phyloP scores from a whole-genome alignment of 257 asterid genomes.

The Parsonsia alboflavescens region DNA sequence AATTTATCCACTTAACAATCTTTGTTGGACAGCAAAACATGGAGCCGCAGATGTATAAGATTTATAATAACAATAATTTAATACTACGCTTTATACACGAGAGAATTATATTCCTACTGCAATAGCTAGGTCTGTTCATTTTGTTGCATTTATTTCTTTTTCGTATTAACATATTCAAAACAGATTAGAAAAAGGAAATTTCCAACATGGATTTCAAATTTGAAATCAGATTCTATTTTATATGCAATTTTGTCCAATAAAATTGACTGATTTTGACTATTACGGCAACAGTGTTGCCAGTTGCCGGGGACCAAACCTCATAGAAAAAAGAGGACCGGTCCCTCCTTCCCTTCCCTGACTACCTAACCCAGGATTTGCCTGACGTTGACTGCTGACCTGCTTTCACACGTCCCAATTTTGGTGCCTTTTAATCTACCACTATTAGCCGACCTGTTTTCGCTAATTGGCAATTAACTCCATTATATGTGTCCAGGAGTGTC shows the following conservation, averaged over 20 bases:
- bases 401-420: neutral
- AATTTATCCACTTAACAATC: too few relatives aligned
- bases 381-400: slow-evolving; percentile 7
- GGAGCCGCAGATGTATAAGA: too few relatives aligned
- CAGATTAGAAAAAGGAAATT: neutral
- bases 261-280: slow-evolving; percentile 8
- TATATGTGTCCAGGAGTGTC: neutral
- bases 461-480: neutral
- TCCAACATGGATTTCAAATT: neutral
- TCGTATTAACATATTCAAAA: neutral
- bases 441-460: neutral
- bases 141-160: too few relatives aligned
- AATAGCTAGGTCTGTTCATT: too few relatives aligned
- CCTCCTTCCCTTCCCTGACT: neutral
- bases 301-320: neutral
- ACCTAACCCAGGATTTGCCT: neutral
- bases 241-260: neutral
- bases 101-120: too few relatives aligned
- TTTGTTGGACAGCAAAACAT: too few relatives aligned
- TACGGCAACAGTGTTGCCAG: neutral
- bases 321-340: neutral
- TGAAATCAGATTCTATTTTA: neutral
- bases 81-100: too few relatives aligned
- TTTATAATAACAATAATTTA: too few relatives aligned
- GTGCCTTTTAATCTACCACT: neutral